Evolutionary conservation across 768 basidiomycete genomes (phyloP).

Genomic region (Xanthoconium stramineum): DNA sequence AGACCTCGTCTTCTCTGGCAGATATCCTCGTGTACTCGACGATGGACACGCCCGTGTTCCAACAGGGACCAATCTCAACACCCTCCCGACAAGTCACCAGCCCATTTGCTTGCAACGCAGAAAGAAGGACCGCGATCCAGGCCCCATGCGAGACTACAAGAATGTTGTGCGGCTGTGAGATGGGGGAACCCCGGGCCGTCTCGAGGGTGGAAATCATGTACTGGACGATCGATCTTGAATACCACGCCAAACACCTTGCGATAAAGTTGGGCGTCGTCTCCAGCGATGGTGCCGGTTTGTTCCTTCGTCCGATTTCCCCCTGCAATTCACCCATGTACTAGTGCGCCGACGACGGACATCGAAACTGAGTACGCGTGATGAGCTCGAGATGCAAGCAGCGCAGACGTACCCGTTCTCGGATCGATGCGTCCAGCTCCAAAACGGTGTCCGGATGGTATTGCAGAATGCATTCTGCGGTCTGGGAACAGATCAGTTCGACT

Average conservation of each 20-base stretch:
- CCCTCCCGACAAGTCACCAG: constrained; percentile 35
- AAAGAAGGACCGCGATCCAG: constrained; percentile 53
- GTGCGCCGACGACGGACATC: neutral
- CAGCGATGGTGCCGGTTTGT: constrained; percentile 20
- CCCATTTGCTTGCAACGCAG: constrained; percentile 41
- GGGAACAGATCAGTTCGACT: neutral
- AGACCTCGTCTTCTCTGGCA: constrained; percentile 4
- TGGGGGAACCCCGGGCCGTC: constrained; percentile 27
- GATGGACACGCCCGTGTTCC: constrained; percentile 44
- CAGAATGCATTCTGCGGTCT: constrained; percentile 71
- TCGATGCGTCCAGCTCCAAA: constrained; percentile 41
- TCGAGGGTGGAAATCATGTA: constrained; percentile 19
- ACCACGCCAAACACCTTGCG: constrained; percentile 59
- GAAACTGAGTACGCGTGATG: neutral
- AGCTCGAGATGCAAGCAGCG: neutral
- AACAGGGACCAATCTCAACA: constrained; percentile 22
- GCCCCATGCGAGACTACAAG: constrained; percentile 69
- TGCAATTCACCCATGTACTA: constrained; percentile 64
- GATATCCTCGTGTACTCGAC: constrained; percentile 47
- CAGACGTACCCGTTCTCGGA: constrained; percentile 63
- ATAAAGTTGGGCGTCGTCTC: constrained; percentile 37
- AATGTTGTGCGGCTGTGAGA: constrained; percentile 34
- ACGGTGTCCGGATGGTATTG: constrained; percentile 45
- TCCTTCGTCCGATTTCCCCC: constrained; percentile 35
- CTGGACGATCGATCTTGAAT: constrained; percentile 45